Percentiles rank a stretch among this genome's conserved stretches.
phyloP scores from a whole-genome alignment of 345 rosid genomes.

The Eucalyptus virginea region DNA sequence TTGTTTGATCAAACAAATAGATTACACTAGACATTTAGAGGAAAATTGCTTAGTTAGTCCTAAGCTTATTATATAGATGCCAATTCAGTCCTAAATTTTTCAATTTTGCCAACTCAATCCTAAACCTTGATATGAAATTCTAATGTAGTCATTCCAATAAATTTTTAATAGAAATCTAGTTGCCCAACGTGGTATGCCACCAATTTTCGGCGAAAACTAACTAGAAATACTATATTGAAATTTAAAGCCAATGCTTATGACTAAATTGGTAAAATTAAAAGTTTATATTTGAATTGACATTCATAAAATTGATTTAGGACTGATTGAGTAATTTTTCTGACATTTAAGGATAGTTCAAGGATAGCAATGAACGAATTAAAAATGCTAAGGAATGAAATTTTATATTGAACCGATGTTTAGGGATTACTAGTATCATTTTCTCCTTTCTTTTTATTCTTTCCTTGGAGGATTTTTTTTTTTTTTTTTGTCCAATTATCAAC shows the following conservation, averaged over 20 bases:
- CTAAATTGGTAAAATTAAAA: background rate
- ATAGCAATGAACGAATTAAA: background rate
- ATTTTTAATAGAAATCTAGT: background rate
- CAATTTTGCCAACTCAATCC: background rate
- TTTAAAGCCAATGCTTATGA: background rate
- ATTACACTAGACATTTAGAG: background rate
- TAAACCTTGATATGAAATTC: background rate
- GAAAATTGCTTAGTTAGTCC: background rate
- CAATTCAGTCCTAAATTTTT: rapidly evolving
- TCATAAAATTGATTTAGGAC: background rate
- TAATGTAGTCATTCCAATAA: rapidly evolving
- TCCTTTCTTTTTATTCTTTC: background rate
- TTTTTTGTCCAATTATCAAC: background rate
- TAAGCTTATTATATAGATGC: background rate
- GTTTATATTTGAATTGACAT: background rate
- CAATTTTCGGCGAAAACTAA: rapidly evolving
- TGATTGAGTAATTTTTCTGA: background rate
- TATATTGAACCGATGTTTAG: background rate
- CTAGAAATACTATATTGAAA: background rate
- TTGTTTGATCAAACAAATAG: background rate
- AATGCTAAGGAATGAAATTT: background rate
- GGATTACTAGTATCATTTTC: background rate
- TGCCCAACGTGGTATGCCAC: background rate
- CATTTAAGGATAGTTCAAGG: background rate
- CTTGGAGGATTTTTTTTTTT: background rate